Base-by-base conservation (phyloP, 352 stramenopile genomes). In the Phytophthora pisi region DNA sequence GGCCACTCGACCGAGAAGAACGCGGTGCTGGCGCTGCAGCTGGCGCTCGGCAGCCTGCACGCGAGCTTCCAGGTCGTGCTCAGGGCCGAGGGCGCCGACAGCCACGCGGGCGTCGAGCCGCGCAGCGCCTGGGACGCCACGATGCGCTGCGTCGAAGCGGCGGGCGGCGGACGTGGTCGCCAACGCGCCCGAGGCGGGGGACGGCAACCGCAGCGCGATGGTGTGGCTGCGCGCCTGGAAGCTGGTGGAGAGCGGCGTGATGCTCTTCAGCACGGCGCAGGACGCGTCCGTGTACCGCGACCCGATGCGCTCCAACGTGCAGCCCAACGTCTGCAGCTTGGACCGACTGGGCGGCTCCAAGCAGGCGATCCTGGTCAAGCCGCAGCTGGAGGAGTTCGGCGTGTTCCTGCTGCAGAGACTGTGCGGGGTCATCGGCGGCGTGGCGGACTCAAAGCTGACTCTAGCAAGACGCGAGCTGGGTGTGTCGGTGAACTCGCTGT, bases 1-100 rank as follows among this genome's bases (percentile, higher is more conserved):
- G 85, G 81, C 70, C 87, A 83, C 66, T 88, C 83, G 28, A 92
- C 58, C 34, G 86, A 92, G 67, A 90, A 90, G 75, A 92, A 91
- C 70, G 81, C 84, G 51, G 49, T 80, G 34, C 53, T 75, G 40
- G 77, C 83, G 49, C 72, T 94, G 36, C 81, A 90, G 40, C 38
- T 85, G 51, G 75, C 72, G 31, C 79, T 81, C 20, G 20, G 43
- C 6, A 66, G 40, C 5, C 61, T 89, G 9, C 71, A 79, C 15
- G 53, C 78, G 40, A 81, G 74, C 28, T 89, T 90, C 60, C 62
- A 82, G 55, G 43, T 74, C 10, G 75, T 78, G 10, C 15, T 76
- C 3, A 26, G 40, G 2, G 74, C 66, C 16, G 51, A 80, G 9
- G 54, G 45, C 3, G 54, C 49, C 0, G 61, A 69, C 40, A 60